Evolutionary conservation across 208 protist species (phyloP), one percentile per base, ranked within the genome.

Genomic region (Wallacemonas sp.): DNA sequence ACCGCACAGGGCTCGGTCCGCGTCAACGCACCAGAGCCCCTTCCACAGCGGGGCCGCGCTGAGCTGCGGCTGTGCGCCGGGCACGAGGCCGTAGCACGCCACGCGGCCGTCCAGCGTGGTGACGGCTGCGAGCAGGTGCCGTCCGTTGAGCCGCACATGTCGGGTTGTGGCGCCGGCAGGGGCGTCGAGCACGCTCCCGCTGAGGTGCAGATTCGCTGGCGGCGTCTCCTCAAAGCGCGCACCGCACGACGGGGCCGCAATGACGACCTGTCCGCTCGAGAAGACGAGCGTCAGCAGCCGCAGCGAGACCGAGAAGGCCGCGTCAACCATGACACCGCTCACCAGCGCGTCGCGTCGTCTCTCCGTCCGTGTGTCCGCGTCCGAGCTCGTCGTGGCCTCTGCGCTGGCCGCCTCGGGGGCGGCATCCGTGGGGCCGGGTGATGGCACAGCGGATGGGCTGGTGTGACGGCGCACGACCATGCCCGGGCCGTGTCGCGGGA

Each of bases 21-120:
- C 62, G 64, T 68, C 70, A 20, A 78, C 45, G 38, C 76, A 81
- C 16, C 77, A 72, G n/a, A 86, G 65, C 18, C 72, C 80, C 49
- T 74, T 81, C 84, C 84, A 91, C 20, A 83, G 67, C 44, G 63
- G 59, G 31, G 41, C 62, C 18, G 77, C 31, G 18, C 18, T 41
- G 7, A 59, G 31, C 7, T n/a, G 52, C 14, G 52, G 52, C 32
- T 20, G 25, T 7, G 52, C 10, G 31, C 22, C 36, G 4, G 41
- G 3, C 33, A 49, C n/a, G 42, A 46, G 45, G 55, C 76, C 42
- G 33, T 75, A 72, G 59, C 88, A 94, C 26, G 78, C 49, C 23
- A 87, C 54, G 22, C 65, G 74, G n/a, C 88, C 85, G 12, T 76
- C 59, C 12, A 81, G 81, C 33, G 80, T 85, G 36, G 84, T 72